phyloP scores from a whole-genome alignment of 2,329 filamentous ascomycete species.

The Pseudogymnoascus sp. region DNA sequence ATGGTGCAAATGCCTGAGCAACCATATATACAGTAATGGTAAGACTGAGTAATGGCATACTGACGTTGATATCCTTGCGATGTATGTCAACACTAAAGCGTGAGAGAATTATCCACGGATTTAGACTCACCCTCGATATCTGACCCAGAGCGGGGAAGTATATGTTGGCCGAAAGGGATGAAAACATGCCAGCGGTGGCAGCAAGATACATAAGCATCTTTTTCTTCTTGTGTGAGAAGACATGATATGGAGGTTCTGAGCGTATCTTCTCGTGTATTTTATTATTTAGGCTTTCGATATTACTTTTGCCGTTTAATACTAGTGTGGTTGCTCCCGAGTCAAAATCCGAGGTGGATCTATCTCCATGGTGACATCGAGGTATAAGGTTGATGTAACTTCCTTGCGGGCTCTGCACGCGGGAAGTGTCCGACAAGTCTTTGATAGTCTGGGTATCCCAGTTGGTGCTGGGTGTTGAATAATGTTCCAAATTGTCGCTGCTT shows the following conservation, averaged over 20 bases:
- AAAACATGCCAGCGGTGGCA: constrained; percentile 44
- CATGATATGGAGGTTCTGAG: constrained; percentile 27
- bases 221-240: constrained; percentile 35
- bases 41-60: constrained; percentile 29
- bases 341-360: not conserved
- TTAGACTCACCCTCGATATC: constrained; percentile 29
- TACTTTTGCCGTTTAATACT: not conserved
- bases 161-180: constrained; percentile 44
- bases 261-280: constrained; percentile 15
- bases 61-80: constrained; percentile 26
- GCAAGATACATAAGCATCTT: constrained; percentile 41
- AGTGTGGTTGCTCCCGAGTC: not conserved
- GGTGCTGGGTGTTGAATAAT: not conserved
- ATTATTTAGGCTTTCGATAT: constrained; percentile 2
- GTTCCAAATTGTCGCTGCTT: not conserved
- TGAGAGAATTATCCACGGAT: not conserved
- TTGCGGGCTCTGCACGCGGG: not conserved
- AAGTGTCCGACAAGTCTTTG: not conserved
- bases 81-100: not conserved
- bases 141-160: constrained; percentile 40
- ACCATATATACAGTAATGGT: constrained; percentile 43
- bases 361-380: not conserved
- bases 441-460: not conserved
- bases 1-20: constrained; percentile 42
- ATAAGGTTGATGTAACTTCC: not conserved